Evolutionary conservation across 129 eudicot genomes (phyloP), one percentile per base, ranked within the genome.

Genomic region (Flaveria robusta): DNA sequence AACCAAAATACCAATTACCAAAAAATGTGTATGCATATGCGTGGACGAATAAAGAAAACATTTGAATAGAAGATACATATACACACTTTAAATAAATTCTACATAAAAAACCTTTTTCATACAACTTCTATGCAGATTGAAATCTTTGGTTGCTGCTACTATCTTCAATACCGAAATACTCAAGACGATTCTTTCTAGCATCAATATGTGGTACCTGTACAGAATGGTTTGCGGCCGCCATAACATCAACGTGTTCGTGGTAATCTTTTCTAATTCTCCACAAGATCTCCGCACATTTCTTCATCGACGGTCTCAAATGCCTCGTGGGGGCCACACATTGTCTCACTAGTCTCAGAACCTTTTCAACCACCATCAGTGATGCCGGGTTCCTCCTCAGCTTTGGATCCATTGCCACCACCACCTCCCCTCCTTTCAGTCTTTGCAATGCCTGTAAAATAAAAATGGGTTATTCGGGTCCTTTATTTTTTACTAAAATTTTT

Each of bases 321-420:
- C 91, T 88, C 4, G 89, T 71, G 77, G 90, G 87, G 52, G 87
- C 86, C 71, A 85, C 68, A 65, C 97, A 92, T 62, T 86, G 86
- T n/a, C 86, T 71, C 16, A 96, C 92, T 0, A 92, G 87, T 75
- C 87, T 79, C 51, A 92, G 82, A 8, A 90, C 87, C 70, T 86
- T 92, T 27, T 87, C 88, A 34, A 89, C 83, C 42, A 85, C 96
- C 82, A 75, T 70, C 47, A 87, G 43, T 15, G 98, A 90, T 39
- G 92, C 85, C 9, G 96, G 93, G 52, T 66, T 92, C 83, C 98
- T 80, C 52, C 84, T 77, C 59, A 92, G 75, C 56, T 89, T 87
- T 51, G 88, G 90, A 83, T 89, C 98, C 96, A 92, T 87, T 70
- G 83, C 93, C 43, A 86, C 58, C 34, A 88, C 93, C 58, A 76